Percentiles rank a stretch among this genome's conserved stretches.
phyloP scores from a whole-genome alignment of 345 rosid genomes.

The Dipteronia dyeriana region DNA sequence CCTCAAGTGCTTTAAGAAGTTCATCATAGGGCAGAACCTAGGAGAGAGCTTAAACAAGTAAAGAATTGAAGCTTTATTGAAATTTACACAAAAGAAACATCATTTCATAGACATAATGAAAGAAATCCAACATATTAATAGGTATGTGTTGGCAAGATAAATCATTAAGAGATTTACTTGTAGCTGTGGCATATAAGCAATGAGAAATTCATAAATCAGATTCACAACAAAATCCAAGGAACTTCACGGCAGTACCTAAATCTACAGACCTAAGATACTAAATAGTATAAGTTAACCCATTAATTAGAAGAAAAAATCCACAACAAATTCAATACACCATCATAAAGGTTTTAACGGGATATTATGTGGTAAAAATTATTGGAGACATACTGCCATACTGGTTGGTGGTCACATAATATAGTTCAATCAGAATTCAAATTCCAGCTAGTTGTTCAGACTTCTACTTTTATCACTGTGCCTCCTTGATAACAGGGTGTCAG shows the following conservation, averaged over 20 bases:
- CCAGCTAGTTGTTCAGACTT: neutral
- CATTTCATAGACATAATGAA: neutral
- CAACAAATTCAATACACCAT: neutral
- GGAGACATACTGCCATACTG: neutral
- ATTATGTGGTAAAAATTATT: neutral
- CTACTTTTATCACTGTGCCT: neutral
- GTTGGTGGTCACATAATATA: neutral
- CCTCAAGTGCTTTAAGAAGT: conserved; percentile 44
- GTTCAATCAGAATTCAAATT: neutral
- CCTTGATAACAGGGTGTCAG: neutral
- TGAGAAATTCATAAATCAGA: neutral
- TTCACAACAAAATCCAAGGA: neutral
- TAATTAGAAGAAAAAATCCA: neutral
- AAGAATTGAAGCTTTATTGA: neutral
- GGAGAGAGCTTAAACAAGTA: conserved; percentile 16
- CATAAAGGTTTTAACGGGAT: neutral
- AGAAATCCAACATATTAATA: conserved; percentile 1
- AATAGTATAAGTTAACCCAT: neutral
- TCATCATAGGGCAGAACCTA: conserved; percentile 46
- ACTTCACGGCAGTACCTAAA: neutral
- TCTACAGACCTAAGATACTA: neutral
- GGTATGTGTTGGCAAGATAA: neutral
- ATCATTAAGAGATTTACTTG: neutral
- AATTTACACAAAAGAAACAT: neutral
- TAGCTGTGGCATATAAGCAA: neutral